Evolutionary conservation across 768 basidiomycete species (phyloP).

Genomic region (Suillus luteus): DNA sequence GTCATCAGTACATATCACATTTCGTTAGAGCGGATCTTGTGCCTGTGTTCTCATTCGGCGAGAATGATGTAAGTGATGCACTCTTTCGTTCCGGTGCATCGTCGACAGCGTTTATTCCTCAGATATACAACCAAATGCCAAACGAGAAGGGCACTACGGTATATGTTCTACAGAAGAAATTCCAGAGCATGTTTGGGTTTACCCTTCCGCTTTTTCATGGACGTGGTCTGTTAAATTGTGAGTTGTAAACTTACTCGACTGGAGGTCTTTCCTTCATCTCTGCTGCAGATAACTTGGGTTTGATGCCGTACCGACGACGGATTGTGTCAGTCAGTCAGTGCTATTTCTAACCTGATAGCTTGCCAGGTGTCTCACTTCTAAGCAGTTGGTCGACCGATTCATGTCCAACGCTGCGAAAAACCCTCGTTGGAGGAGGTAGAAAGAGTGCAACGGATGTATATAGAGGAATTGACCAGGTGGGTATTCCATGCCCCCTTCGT

Average conservation of each 20-base stretch:
- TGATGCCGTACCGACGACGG: slow-evolving; percentile 93
- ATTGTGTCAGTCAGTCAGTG: slow-evolving; percentile 96
- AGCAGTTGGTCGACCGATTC: slow-evolving; percentile 88
- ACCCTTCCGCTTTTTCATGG: slow-evolving; percentile 98
- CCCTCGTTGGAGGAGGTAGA: slow-evolving; percentile 83
- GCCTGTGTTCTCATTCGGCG: slow-evolving; percentile 97
- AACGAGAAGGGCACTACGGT: slow-evolving; percentile 91
- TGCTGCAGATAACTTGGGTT: slow-evolving; percentile 80
- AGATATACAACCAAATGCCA: slow-evolving; percentile 98
- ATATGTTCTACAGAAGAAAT: slow-evolving; percentile 84
- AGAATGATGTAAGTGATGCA: slow-evolving; percentile 80
- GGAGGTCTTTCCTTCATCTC: neutral
- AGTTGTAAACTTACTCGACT: slow-evolving; percentile 20
- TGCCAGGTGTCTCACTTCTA: neutral
- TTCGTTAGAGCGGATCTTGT: slow-evolving; percentile 83
- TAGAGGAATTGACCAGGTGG: slow-evolving; percentile 88
- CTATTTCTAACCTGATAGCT: neutral
- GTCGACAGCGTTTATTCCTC: slow-evolving; percentile 9
- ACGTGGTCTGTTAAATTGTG: slow-evolving; percentile 92
- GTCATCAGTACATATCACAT: slow-evolving; percentile 12
- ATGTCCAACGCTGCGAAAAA: slow-evolving; percentile 71
- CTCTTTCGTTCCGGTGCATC: neutral
- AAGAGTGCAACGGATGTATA: slow-evolving; percentile 81
- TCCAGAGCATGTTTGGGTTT: slow-evolving; percentile 92
- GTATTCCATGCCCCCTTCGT: slow-evolving; percentile 27